Evolutionary conservation across 805 yeast species (phyloP).

Genomic region (Metschnikowia vanudenii): DNA sequence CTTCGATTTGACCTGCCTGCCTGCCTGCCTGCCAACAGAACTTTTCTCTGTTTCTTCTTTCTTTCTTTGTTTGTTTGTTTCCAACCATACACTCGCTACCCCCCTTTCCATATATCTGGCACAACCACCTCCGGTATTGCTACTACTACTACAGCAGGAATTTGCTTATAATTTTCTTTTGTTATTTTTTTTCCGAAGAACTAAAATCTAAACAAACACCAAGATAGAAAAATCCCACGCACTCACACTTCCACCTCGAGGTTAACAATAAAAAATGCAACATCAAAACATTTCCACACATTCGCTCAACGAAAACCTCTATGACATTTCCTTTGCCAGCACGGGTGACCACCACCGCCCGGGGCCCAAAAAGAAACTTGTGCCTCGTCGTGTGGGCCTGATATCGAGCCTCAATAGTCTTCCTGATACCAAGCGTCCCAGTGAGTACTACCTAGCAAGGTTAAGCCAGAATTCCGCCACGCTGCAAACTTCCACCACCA

Average conservation of each 20-base stretch:
- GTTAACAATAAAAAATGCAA: slow-evolving; percentile 16
- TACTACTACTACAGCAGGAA: no score
- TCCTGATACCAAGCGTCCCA: slow-evolving; percentile 34
- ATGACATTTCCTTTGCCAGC: slow-evolving; percentile 25
- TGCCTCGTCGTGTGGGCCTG: slow-evolving; percentile 31
- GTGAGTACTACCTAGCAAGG: slow-evolving; percentile 39
- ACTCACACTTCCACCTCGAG: no score
- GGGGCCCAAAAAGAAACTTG: slow-evolving; percentile 19
- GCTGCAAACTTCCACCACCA: no score
- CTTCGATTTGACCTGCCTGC: no score
- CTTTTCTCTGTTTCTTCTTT: no score
- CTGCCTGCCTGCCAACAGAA: no score
- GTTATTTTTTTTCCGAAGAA: no score
- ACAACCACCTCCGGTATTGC: no score
- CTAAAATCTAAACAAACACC: background rate
- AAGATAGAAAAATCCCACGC: background rate
- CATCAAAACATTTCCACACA: slow-evolving; percentile 22
- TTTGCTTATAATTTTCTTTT: no score
- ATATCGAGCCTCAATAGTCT: slow-evolving; percentile 23
- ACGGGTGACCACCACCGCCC: slow-evolving; percentile 8
- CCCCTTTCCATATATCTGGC: no score
- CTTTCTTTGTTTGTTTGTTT: no score
- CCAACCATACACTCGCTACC: no score
- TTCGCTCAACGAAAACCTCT: slow-evolving; percentile 28
- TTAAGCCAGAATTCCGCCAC: slow-evolving; percentile 22